phyloP scores from a whole-genome alignment of 352 stramenopile genomes.

The Globisporangium ultimum region DNA sequence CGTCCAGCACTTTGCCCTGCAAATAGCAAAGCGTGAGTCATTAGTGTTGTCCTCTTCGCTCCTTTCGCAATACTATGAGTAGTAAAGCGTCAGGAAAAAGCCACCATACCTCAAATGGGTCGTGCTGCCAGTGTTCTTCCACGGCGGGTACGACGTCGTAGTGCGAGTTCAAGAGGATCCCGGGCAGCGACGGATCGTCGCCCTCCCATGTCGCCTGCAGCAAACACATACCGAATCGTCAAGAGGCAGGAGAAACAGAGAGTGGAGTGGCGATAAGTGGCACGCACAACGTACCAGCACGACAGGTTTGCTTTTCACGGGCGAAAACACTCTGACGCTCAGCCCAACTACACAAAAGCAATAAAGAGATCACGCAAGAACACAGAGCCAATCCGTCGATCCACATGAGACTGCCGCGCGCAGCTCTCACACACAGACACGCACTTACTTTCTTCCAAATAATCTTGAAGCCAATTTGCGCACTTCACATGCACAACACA shows the following conservation, averaged over 20 bases:
- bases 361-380: background rate
- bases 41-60: background rate
- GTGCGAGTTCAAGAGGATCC: constrained; percentile 92
- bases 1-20: constrained; percentile 60
- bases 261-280: no score
- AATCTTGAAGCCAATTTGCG: constrained; percentile 56
- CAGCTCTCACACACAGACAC: no score
- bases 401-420: no score
- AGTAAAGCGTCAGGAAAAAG: background rate
- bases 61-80: no score
- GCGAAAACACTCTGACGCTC: constrained; percentile 49
- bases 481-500: constrained; percentile 19
- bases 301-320: constrained; percentile 80
- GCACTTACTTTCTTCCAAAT: constrained; percentile 40
- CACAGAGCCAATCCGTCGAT: background rate
- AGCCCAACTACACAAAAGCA: constrained; percentile 26
- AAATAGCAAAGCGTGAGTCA: background rate
- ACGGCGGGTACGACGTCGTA: constrained; percentile 94
- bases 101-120: constrained; percentile 72
- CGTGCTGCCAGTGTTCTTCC: constrained; percentile 78
- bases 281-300: constrained; percentile 42
- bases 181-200: constrained; percentile 68
- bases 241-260: no score
- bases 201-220: constrained; percentile 64
- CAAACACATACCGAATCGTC: no score